phyloP scores from a whole-genome alignment of 2,329 filamentous ascomycete species.

The Neonectria sp. region DNA sequence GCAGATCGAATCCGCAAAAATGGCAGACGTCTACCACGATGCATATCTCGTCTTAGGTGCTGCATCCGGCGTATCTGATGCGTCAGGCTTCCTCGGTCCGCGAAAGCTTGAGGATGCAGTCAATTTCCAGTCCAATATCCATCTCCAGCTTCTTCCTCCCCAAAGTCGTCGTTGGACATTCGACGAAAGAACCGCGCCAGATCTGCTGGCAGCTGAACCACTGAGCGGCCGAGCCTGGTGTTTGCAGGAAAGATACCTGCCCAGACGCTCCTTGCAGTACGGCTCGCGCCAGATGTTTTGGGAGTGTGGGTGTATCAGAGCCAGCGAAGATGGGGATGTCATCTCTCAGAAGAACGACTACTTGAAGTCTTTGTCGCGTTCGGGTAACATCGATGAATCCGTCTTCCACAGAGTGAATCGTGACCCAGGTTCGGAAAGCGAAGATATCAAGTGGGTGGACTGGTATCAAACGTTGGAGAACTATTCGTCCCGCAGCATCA shows the following conservation, averaged over 20 bases:
- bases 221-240: constrained; percentile 22
- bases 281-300: constrained; percentile 21
- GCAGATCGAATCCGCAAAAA: constrained; percentile 24
- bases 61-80: constrained; percentile 11
- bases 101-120: not conserved
- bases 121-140: not conserved
- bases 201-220: constrained; percentile 9
- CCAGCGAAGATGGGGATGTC: constrained; percentile 9
- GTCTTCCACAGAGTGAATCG: not conserved
- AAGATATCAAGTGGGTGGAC: not conserved
- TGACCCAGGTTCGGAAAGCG: not conserved
- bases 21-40: constrained; percentile 23
- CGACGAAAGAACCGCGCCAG: not conserved
- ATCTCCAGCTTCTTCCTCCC: not conserved
- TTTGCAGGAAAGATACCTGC: constrained; percentile 19
- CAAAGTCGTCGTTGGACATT: constrained; percentile 1
- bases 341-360: constrained; percentile 6
- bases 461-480: constrained; percentile 18
- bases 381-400: not conserved
- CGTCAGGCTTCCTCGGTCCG: not conserved
- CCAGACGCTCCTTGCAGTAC: constrained; percentile 19
- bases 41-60: constrained; percentile 13
- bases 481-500: constrained; percentile 20
- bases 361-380: not conserved
- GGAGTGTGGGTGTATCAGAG: constrained; percentile 19